Percentiles rank a stretch among this genome's conserved stretches.
Evolutionary conservation across 352 stramenopile species (phyloP).

Genomic region (Discostella stelligera): DNA sequence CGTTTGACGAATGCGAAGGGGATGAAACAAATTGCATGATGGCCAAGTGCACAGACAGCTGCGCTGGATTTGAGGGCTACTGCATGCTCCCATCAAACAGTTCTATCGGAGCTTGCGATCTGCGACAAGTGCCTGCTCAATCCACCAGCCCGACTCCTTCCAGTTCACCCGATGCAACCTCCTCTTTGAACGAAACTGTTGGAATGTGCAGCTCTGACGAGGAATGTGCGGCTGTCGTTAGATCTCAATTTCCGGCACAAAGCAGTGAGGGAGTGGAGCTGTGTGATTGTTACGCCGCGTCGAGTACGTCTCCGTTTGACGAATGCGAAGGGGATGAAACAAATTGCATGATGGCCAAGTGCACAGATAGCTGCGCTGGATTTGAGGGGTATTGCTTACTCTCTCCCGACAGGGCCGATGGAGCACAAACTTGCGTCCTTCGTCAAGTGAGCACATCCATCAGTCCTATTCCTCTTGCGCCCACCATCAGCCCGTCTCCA

Average conservation of each 20-base stretch:
- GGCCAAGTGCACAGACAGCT: conserved; percentile 18
- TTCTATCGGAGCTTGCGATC: not conserved
- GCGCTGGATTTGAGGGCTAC: conserved; percentile 8
- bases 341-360: conserved; percentile 1
- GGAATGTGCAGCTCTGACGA: conserved; percentile 17
- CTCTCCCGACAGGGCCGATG: not conserved
- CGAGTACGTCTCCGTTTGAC: not conserved
- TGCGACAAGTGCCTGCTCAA: not conserved
- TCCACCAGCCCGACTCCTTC: not conserved
- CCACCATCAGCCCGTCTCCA: not conserved
- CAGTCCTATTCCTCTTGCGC: not conserved
- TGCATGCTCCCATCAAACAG: not conserved
- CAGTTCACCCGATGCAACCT: not conserved
- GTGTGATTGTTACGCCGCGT: conserved; percentile 8
- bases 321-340: conserved; percentile 5
- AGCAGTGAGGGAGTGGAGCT: not conserved
- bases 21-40: conserved; percentile 6
- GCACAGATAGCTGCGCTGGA: conserved; percentile 3
- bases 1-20: conserved; percentile 30
- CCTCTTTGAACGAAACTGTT: not conserved
- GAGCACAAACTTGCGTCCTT: not conserved
- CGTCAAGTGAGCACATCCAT: not conserved
- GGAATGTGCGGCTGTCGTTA: conserved; percentile 5
- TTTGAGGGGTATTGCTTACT: conserved; percentile 6
- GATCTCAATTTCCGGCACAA: conserved; percentile 1